These are phyloP conservation scores for Cymbopogon citratus DNA, from an alignment of 176 grass and related monocot genomes.

Conservation along the genomic window DNA sequence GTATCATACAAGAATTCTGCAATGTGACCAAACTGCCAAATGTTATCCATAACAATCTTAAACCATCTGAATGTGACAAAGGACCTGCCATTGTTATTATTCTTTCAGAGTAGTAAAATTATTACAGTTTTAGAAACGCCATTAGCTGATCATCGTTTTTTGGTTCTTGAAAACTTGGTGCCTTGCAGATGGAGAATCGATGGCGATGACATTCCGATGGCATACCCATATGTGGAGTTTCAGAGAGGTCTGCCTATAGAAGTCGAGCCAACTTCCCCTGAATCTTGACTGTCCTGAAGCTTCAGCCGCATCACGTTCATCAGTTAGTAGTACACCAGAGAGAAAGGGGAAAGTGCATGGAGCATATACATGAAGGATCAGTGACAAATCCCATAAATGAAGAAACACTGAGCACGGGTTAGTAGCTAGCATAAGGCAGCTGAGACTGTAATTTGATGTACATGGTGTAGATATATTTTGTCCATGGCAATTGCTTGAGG, in stretches of 20 bases:
- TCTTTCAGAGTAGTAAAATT: neutral
- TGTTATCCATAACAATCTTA: neutral
- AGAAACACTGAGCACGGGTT: slow-evolving; percentile 1
- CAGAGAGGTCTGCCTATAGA: slow-evolving; percentile 63
- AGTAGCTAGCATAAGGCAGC: slow-evolving; percentile 28
- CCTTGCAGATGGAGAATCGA: slow-evolving; percentile 63
- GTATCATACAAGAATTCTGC: neutral
- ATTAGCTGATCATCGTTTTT: neutral
- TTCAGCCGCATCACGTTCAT: neutral
- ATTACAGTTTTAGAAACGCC: neutral
- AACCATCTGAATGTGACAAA: slow-evolving; percentile 3
- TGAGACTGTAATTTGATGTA: slow-evolving; percentile 45
- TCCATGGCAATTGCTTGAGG: slow-evolving; percentile 32
- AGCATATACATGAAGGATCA: neutral
- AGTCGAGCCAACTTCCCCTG: slow-evolving; percentile 44
- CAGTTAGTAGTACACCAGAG: neutral
- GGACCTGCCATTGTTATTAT: neutral
- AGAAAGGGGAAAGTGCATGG: neutral
- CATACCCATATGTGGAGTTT: slow-evolving; percentile 86
- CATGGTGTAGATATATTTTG: slow-evolving; percentile 72
- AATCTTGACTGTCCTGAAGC: slow-evolving; percentile 2
- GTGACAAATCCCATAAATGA: neutral
- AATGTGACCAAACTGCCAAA: neutral
- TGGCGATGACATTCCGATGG: slow-evolving; percentile 67
- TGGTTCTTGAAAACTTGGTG: neutral